Evolutionary conservation across 2,329 filamentous ascomycete species (phyloP).

Genomic region (Bimuria novae-zelandiae): DNA sequence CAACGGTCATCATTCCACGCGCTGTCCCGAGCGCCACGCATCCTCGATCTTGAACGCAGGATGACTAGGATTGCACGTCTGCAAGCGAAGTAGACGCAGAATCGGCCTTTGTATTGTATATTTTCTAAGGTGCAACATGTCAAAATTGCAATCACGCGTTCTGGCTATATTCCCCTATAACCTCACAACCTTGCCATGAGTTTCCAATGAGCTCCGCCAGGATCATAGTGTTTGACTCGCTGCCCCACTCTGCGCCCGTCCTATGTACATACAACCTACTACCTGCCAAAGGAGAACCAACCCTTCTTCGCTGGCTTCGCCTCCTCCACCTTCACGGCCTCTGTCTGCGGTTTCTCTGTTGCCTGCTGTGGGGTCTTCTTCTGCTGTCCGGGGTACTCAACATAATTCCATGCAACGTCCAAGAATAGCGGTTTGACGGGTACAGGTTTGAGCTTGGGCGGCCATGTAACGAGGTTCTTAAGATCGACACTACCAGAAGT

Average conservation of each 20-base stretch:
- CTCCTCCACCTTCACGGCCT: slow-evolving; percentile 36
- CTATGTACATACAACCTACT: slow-evolving; percentile 15
- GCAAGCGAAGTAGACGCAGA: not conserved
- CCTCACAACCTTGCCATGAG: slow-evolving; percentile 1
- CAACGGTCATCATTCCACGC: slow-evolving; percentile 19
- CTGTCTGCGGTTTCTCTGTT: slow-evolving; percentile 28
- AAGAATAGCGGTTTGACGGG: slow-evolving; percentile 95
- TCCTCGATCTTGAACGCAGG: too few relatives aligned
- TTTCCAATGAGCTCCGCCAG: slow-evolving; percentile 11
- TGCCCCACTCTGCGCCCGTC: slow-evolving; percentile 13
- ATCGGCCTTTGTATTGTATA: not conserved
- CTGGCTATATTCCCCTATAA: slow-evolving; percentile 1
- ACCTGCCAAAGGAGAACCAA: slow-evolving; percentile 58
- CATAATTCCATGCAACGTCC: slow-evolving; percentile 97
- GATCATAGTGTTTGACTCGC: slow-evolving; percentile 12
- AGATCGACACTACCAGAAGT: slow-evolving; percentile 69
- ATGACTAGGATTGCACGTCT: not conserved
- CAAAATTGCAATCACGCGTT: not conserved
- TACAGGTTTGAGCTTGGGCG: slow-evolving; percentile 78
- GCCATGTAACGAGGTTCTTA: slow-evolving; percentile 81
- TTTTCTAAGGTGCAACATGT: not conserved
- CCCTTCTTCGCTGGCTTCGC: slow-evolving; percentile 53
- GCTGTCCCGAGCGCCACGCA: too few relatives aligned
- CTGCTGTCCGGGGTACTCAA: slow-evolving; percentile 77
- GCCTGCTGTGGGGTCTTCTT: slow-evolving; percentile 36